Percentiles rank a stretch among this genome's conserved stretches.
Evolutionary conservation across 371 early-diverging fungal genomes (phyloP).

Genomic region (Mortierella sp.): DNA sequence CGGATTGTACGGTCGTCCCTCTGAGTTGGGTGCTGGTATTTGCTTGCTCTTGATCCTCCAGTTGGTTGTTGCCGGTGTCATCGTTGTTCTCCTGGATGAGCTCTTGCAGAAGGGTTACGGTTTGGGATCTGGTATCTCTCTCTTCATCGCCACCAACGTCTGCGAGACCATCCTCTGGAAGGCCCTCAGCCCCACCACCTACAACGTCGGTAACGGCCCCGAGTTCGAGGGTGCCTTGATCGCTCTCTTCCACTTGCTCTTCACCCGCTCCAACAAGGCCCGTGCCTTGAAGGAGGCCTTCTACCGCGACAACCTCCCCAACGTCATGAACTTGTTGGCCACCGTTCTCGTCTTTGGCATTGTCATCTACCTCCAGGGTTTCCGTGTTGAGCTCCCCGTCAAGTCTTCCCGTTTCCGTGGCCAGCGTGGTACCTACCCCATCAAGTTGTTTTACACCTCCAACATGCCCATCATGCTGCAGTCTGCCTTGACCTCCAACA

Average conservation of each 20-base stretch:
- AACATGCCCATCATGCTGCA: conserved; percentile 99
- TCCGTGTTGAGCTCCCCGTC: conserved; percentile 99
- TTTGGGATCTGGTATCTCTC: conserved; percentile 99
- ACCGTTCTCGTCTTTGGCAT: conserved; percentile 94
- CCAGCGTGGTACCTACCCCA: conserved; percentile 97
- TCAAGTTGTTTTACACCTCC: conserved; percentile 99
- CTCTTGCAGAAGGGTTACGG: conserved; percentile 99
- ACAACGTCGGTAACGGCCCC: conserved; percentile 97
- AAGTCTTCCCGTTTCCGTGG: conserved; percentile 98
- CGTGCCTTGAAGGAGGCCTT: conserved; percentile 99
- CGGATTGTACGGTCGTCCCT: conserved; percentile 98
- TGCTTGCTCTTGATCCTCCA: conserved; percentile 96
- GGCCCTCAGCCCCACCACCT: conserved; percentile 97
- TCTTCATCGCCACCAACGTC: conserved; percentile 99
- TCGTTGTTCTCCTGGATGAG: conserved; percentile 99
- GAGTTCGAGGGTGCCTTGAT: conserved; percentile 99
- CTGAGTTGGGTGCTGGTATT: conserved; percentile 94
- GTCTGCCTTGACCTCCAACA: conserved; percentile 96
- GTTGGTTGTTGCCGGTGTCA: conserved; percentile 96
- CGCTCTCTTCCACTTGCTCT: conserved; percentile 95
- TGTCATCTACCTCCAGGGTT: conserved; percentile 99
- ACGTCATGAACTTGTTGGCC: conserved; percentile 94
- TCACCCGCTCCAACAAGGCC: conserved; percentile 97
- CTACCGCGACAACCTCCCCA: conserved; percentile 97
- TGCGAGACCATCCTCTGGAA: conserved; percentile 99